A percentile compares a stretch with the other conserved stretches of the same genome.
phyloP scores from a whole-genome alignment of 2,329 filamentous ascomycete species.

The Penicillium sp. region DNA sequence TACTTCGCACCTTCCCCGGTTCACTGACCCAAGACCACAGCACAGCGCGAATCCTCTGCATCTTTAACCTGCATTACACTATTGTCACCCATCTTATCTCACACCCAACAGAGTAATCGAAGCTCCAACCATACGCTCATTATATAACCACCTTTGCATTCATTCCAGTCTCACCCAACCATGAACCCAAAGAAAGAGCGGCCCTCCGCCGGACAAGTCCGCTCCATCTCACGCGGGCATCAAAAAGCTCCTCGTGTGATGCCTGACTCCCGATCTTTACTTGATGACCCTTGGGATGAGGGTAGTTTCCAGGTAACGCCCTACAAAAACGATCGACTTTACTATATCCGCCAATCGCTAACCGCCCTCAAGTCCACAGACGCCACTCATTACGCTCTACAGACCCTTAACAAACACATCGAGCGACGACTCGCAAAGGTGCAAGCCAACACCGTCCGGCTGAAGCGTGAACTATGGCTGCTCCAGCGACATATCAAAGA shows the following conservation, averaged over 20 bases:
- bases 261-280: neutral
- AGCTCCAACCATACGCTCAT: constrained; percentile 4
- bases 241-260: neutral
- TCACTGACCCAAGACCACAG: neutral
- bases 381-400: constrained; percentile 20
- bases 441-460: constrained; percentile 17
- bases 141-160: neutral
- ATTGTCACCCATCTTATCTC: neutral
- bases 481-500: constrained; percentile 28
- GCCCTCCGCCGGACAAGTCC: neutral
- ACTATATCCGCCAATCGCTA: neutral
- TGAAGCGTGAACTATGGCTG: constrained; percentile 26
- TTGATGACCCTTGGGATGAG: constrained; percentile 4
- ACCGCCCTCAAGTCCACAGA: constrained; percentile 18
- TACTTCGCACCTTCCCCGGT: constrained; percentile 3
- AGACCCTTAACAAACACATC: constrained; percentile 28
- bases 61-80: neutral
- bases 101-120: neutral
- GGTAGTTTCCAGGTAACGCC: constrained; percentile 3
- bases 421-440: constrained; percentile 25
- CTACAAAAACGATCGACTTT: neutral
- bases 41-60: neutral
- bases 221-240: constrained; percentile 1
- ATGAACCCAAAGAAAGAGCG: neutral
- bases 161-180: neutral